A percentile compares a stretch with the other conserved stretches of the same genome.
These are phyloP conservation scores for Tolypocladium ovalisporum DNA, from an alignment of 2,329 filamentous ascomycete species.

Conservation along the genomic window DNA sequence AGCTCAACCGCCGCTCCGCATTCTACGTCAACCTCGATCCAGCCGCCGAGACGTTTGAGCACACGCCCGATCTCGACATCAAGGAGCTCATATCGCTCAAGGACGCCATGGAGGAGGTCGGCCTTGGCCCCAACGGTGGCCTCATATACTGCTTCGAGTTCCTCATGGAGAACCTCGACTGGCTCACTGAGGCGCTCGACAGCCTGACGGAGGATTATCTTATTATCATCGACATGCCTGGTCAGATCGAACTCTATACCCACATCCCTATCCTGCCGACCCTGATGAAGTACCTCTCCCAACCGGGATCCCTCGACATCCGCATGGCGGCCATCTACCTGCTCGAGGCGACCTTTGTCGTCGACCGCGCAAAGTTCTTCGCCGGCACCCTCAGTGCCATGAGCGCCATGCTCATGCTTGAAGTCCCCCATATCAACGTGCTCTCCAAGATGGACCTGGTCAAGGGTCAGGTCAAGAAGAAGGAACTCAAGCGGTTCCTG, in stretches of 20 bases:
- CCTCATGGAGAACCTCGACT: conserved; percentile 87
- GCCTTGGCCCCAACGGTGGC: conserved; percentile 81
- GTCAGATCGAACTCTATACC: conserved; percentile 97
- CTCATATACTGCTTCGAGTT: conserved; percentile 97
- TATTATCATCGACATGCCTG: conserved; percentile 97
- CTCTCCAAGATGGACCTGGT: conserved; percentile 97
- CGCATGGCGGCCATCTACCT: conserved; percentile 89
- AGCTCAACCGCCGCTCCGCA: conserved; percentile 81
- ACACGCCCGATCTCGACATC: conserved; percentile 88
- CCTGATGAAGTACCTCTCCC: conserved; percentile 70
- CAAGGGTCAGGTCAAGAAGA: conserved; percentile 76
- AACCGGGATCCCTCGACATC: conserved; percentile 72
- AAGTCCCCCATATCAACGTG: conserved; percentile 93
- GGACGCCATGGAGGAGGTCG: conserved; percentile 94
- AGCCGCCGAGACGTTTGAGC: conserved; percentile 84
- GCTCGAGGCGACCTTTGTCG: conserved; percentile 88
- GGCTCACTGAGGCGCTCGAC: conserved; percentile 75
- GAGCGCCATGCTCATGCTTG: conserved; percentile 98
- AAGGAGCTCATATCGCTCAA: conserved; percentile 87
- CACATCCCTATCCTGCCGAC: conserved; percentile 87
- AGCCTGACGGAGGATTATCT: conserved; percentile 87
- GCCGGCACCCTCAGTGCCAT: conserved; percentile 91
- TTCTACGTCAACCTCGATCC: conserved; percentile 99
- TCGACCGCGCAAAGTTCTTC: conserved; percentile 96
- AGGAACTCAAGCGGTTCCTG: conserved; percentile 81